Evolutionary conservation across 1,284 basidiomycete genomes (phyloP), one percentile per base, ranked within the genome.

Genomic region (Abortiporus biennis): DNA sequence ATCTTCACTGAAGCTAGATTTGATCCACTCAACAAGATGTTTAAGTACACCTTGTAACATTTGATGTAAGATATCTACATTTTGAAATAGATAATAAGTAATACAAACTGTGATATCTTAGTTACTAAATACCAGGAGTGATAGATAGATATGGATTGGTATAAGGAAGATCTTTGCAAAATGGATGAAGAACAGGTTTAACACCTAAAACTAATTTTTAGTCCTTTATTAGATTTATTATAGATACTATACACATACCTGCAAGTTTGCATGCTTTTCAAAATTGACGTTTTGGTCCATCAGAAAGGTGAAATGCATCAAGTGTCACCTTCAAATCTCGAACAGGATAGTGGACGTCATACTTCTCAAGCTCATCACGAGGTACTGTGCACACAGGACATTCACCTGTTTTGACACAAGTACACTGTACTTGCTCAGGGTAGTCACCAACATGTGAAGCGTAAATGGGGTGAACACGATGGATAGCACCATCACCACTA

Each of bases 81-180:
- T n/a, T n/a, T n/a, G n/a, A n/a, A n/a, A n/a, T n/a, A n/a, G n/a
- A n/a, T n/a, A n/a, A n/a, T n/a, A n/a, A n/a, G n/a, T n/a, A n/a
- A n/a, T n/a, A n/a, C n/a, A n/a, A n/a, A n/a, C n/a, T n/a, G n/a
- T n/a, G n/a, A n/a, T n/a, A n/a, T n/a, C n/a, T n/a, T n/a, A n/a
- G n/a, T n/a, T n/a, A n/a, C n/a, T n/a, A n/a, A n/a, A n/a, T n/a
- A n/a, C n/a, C 51, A 3, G 67, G 67, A 1, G 66, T 65, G 17
- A 70, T 61, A 1, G 54, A 52, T 0, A 29, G 13, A 43, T 54
- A 62, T 23, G 69, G 64, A 47, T 71, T 50, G n/a, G 34, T 25
- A 35, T 54, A 51, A 0, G 64, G 64, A 12, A 68, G 53, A 6
- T 49, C 50, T 11, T 51, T 40, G 65, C 65, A 71, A 43, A 68